These are phyloP conservation scores for Lipomyces yamanashiensis DNA, from an alignment of 805 yeast species.

Conservation along the genomic window DNA sequence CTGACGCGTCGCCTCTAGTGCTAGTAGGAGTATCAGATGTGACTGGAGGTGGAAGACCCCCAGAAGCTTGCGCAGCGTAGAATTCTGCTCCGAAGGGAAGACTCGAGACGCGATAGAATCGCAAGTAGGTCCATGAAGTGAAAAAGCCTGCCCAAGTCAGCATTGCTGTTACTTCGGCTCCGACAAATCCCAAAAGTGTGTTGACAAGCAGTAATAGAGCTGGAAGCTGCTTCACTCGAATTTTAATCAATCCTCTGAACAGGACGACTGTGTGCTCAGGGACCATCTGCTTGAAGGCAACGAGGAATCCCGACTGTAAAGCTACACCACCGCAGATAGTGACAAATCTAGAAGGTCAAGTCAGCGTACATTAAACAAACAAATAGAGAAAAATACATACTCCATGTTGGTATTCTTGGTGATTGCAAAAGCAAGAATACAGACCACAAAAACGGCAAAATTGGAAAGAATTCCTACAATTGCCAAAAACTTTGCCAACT, in stretches of 20 bases:
- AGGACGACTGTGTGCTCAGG: constrained; percentile 63
- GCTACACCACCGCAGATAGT: constrained; percentile 61
- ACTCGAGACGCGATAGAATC: constrained; percentile 56
- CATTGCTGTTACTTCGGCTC: constrained; percentile 41
- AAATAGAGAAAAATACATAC: constrained; percentile 2
- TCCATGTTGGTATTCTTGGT: neutral
- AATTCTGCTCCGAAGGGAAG: constrained; percentile 14
- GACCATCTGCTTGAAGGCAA: constrained; percentile 67
- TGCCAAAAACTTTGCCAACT: constrained; percentile 54
- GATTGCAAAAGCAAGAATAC: constrained; percentile 9
- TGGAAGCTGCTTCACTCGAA: constrained; percentile 50
- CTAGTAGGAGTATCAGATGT: constrained; percentile 20
- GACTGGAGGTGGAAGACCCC: constrained; percentile 28
- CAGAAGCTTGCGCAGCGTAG: constrained; percentile 14
- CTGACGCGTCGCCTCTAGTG: constrained; percentile 84
- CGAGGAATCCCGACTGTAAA: constrained; percentile 60
- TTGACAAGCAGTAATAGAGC: constrained; percentile 47
- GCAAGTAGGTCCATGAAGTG: constrained; percentile 72
- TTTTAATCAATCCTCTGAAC: constrained; percentile 53
- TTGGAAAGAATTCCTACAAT: constrained; percentile 49
- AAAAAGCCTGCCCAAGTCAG: constrained; percentile 56
- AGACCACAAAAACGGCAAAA: constrained; percentile 44
- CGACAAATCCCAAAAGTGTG: constrained; percentile 40
- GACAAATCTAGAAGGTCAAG: constrained; percentile 44
- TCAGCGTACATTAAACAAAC: neutral